Conservation (phyloP, 441 rosid genomes). For the Aquilaria agallochum region DNA sequence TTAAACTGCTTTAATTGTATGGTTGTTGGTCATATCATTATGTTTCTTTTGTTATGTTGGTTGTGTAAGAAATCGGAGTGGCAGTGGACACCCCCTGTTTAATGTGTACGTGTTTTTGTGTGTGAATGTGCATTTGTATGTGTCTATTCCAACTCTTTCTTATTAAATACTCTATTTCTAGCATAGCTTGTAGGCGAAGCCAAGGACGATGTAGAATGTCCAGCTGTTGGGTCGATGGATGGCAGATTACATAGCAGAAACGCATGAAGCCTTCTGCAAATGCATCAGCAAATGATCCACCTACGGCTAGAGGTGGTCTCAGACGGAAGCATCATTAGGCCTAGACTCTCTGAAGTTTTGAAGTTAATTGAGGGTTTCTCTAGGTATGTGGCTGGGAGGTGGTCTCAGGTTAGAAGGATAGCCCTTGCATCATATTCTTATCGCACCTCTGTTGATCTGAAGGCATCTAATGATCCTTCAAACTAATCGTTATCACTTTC, state of each 20-base stretch:
- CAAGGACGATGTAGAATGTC: slow-evolving; percentile 26
- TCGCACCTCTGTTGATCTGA: slow-evolving; percentile 97
- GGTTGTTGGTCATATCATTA: no score
- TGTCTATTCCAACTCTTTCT: slow-evolving; percentile 1
- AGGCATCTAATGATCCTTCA: slow-evolving; percentile 33
- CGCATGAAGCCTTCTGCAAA: slow-evolving; percentile 44
- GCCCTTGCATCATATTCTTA: slow-evolving; percentile 78
- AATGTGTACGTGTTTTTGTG: no score
- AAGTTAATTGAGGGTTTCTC: slow-evolving; percentile 89
- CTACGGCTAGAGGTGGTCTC: slow-evolving; percentile 57
- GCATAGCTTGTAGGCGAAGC: slow-evolving; percentile 32
- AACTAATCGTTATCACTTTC: no score
- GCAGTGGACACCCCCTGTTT: no score
- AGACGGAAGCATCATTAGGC: slow-evolving; percentile 97
- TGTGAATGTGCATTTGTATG: no score
- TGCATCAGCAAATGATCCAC: slow-evolving; percentile 46
- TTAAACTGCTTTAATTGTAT: no score
- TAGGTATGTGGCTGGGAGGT: slow-evolving; percentile 87
- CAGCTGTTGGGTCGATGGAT: slow-evolving; percentile 21
- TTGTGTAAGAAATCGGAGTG: no score
- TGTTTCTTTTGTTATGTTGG: no score
- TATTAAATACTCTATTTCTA: slow-evolving; percentile 7
- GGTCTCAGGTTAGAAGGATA: slow-evolving; percentile 90
- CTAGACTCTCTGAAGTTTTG: slow-evolving; percentile 91
- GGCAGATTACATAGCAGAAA: slow-evolving; percentile 35